Evolutionary conservation across 148 eudicot species (phyloP).

Genomic region (Amaranthus hypochondriacus): DNA sequence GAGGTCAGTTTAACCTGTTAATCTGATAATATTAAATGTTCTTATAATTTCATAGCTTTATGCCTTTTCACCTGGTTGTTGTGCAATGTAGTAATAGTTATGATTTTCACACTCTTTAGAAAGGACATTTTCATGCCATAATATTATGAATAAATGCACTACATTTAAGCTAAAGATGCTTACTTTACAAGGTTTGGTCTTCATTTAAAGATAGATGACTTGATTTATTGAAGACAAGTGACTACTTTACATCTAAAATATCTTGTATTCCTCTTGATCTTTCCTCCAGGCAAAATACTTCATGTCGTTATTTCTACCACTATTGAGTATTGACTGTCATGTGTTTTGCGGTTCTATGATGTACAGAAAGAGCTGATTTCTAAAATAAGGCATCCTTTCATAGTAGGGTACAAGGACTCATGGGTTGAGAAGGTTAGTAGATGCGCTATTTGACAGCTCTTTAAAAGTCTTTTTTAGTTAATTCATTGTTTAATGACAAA

Average conservation of each 20-base stretch:
- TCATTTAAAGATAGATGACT: background rate
- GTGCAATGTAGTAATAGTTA: background rate
- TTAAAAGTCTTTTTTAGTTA: background rate
- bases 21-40: background rate
- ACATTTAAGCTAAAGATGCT: background rate
- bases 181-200: background rate
- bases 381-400: slow-evolving; percentile 59
- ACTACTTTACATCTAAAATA: background rate
- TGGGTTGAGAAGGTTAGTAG: slow-evolving; percentile 91
- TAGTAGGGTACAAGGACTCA: slow-evolving; percentile 94
- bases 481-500: background rate
- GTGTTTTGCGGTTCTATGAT: slow-evolving; percentile 5
- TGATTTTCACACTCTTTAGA: background rate
- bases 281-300: background rate
- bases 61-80: background rate
- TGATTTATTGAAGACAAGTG: background rate
- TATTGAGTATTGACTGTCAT: background rate
- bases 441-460: slow-evolving; percentile 11
- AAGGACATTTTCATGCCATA: background rate
- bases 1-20: slow-evolving; percentile 47
- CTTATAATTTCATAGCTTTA: background rate
- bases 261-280: background rate
- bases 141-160: background rate
- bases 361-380: slow-evolving; percentile 91
- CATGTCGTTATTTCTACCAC: background rate